Evolutionary conservation across 495 filamentous ascomycete genomes (phyloP), one percentile per base, ranked within the genome.

Genomic region (Terfezia claveryi): DNA sequence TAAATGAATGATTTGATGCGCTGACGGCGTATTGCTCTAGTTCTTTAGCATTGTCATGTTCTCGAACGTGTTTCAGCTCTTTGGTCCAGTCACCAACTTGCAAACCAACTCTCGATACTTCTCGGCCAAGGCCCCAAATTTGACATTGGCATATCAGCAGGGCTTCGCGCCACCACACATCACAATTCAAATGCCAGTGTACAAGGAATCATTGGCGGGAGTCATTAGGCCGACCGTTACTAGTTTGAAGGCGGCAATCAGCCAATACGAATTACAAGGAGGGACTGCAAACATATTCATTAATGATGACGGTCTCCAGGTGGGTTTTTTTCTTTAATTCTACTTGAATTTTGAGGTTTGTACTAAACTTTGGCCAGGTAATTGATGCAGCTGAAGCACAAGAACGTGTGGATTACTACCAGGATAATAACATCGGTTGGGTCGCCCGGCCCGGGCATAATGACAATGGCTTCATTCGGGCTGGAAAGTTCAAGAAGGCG

Each of bases 241-340:
- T 14, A 67, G 64, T 57, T 57, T 69, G 23, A 63, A 62, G 27
- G 54, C 60, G 36, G 67, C 67, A 37, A 68, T 69, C 23, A 61
- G 54, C 57, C 84, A 81, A 0, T 87, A 87, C 63, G 82, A 87
- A 60, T 72, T 86, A 46, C 82, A 85, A 64, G 82, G 82, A 55
- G 82, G 82, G 32, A 83, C 82, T 1, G 82, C 82, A 12, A 86
- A 85, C 62, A 76, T 87, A 67, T 83, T 86, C 61, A 74, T 87
- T 68, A 85, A 87, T 64, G 82, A 87, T 61, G 82, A 87, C 59
- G 82, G 83, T 56, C 69, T 87, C 37, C 83, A 86, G 27, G 27
- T 32, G 27, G 1, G 27, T 63, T 69, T 85, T 17, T 72, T 78
- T 36, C 56, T 70, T 10, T 68, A 74, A n/a, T 73, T 80, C 41